Percentiles rank a stretch among this genome's conserved stretches.
These are phyloP conservation scores for Termitomyces sp. DNA, from an alignment of 768 basidiomycete genomes.

Conservation along the genomic window DNA sequence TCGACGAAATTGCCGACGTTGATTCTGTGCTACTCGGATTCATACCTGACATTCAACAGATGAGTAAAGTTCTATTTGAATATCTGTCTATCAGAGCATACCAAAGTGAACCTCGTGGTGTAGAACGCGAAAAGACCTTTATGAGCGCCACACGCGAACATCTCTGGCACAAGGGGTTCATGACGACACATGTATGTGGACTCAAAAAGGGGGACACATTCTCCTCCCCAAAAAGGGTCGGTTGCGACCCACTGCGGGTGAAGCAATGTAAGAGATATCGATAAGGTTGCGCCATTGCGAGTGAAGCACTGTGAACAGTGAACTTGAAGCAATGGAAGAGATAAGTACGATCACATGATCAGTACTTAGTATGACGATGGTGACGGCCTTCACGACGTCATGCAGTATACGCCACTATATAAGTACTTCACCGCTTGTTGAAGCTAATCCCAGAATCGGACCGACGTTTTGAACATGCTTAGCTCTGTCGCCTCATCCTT, in stretches of 20 bases:
- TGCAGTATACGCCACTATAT: background rate
- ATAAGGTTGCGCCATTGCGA: no score
- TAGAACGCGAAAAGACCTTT: background rate
- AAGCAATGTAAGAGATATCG: no score
- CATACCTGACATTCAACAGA: background rate
- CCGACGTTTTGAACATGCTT: slow-evolving; percentile 10
- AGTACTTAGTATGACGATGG: slow-evolving; percentile 10
- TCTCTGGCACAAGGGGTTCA: background rate
- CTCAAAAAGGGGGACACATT: background rate
- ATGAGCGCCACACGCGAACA: background rate
- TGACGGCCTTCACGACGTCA: slow-evolving; percentile 13
- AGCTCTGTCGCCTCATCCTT: slow-evolving; percentile 6
- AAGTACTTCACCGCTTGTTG: background rate
- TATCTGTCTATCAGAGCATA: no score
- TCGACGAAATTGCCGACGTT: background rate
- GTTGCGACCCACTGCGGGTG: no score
- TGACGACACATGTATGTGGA: background rate
- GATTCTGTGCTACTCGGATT: no score
- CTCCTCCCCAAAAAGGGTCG: no score
- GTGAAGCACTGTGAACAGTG: no score
- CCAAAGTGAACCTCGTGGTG: background rate
- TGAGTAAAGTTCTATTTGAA: background rate
- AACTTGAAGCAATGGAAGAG: no score
- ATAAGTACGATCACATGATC: slow-evolving; percentile 5
- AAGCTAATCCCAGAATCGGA: background rate